Percentiles rank a stretch among this genome's conserved stretches.
Evolutionary conservation across 2,329 filamentous ascomycete genomes (phyloP).

Genomic region (Phaeosphaeria sp.): DNA sequence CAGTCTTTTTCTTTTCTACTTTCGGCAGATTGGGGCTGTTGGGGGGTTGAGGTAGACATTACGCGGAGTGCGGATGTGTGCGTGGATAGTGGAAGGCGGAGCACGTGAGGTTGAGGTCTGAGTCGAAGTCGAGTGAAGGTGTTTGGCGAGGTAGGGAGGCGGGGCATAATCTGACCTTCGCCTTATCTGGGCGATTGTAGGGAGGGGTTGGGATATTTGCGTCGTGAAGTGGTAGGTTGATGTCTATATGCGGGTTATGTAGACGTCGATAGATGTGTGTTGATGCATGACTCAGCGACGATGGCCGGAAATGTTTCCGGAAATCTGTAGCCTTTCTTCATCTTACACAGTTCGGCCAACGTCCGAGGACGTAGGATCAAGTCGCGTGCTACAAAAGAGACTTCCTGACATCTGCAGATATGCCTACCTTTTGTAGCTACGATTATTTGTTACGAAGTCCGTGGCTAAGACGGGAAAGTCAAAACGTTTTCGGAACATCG

Average conservation of each 20-base stretch:
- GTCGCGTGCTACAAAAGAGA: not conserved
- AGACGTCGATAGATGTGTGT: not conserved
- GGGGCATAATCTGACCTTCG: not conserved
- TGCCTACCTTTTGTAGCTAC: too few relatives aligned
- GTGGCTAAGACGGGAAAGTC: too few relatives aligned
- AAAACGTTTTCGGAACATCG: too few relatives aligned
- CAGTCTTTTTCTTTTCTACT: conserved; percentile 50
- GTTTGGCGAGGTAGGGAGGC: not conserved
- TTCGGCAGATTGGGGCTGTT: not conserved
- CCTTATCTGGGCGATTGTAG: too few relatives aligned
- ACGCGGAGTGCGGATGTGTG: not conserved
- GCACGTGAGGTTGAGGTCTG: not conserved
- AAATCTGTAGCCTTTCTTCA: too few relatives aligned
- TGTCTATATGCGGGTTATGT: not conserved
- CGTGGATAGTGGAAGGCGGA: not conserved
- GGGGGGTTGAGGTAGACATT: conserved; percentile 3
- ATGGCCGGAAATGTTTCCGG: not conserved
- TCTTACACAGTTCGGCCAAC: not conserved
- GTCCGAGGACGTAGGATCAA: not conserved
- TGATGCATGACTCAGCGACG: not conserved
- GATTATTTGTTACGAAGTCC: too few relatives aligned
- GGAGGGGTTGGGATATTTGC: too few relatives aligned
- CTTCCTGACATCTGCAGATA: too few relatives aligned
- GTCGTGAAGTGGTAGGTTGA: not conserved
- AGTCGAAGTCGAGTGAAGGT: not conserved